Evolutionary conservation across 1,139 yeast genomes (phyloP).

Genomic region (Meyerozyma guilliermondii): DNA sequence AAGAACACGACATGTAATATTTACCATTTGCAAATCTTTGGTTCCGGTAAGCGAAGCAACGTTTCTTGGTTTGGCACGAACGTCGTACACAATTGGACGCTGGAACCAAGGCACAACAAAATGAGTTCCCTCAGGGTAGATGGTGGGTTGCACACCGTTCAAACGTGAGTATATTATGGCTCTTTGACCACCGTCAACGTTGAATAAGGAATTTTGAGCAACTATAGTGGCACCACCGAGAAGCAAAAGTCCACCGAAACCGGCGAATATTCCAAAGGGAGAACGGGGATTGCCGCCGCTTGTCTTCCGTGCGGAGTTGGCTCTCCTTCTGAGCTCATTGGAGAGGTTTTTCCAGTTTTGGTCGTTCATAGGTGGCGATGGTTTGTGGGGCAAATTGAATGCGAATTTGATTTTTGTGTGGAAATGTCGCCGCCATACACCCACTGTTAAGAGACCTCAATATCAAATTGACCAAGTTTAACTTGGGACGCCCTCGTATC

Average conservation of each 20-base stretch:
- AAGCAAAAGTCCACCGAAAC: slow-evolving; percentile 70
- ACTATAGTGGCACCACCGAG: slow-evolving; percentile 69
- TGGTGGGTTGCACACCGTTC: slow-evolving; percentile 79
- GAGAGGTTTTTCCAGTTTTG: slow-evolving; percentile 67
- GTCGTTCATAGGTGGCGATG: slow-evolving; percentile 32
- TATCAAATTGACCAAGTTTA: too few relatives aligned
- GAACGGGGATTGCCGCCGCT: slow-evolving; percentile 44
- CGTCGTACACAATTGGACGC: slow-evolving; percentile 88
- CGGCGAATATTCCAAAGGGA: slow-evolving; percentile 63
- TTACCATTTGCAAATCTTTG: slow-evolving; percentile 97
- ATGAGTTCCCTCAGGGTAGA: slow-evolving; percentile 94
- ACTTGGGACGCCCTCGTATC: slow-evolving; percentile 44
- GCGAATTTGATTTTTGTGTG: not conserved
- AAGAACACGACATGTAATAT: slow-evolving; percentile 94
- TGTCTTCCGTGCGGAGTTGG: slow-evolving; percentile 43
- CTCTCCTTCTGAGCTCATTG: slow-evolving; percentile 60
- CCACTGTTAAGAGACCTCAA: not conserved
- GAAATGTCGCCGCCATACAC: not conserved
- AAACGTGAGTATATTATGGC: slow-evolving; percentile 90
- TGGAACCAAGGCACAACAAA: slow-evolving; percentile 92
- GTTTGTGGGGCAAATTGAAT: not conserved
- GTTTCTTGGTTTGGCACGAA: slow-evolving; percentile 95
- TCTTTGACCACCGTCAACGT: slow-evolving; percentile 99
- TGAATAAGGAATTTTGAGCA: slow-evolving; percentile 75
- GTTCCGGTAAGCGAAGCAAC: slow-evolving; percentile 98